Percentiles rank a stretch among this genome's conserved stretches.
Conservation (phyloP, 208 protist species). For the Crithidia expoeki region DNA sequence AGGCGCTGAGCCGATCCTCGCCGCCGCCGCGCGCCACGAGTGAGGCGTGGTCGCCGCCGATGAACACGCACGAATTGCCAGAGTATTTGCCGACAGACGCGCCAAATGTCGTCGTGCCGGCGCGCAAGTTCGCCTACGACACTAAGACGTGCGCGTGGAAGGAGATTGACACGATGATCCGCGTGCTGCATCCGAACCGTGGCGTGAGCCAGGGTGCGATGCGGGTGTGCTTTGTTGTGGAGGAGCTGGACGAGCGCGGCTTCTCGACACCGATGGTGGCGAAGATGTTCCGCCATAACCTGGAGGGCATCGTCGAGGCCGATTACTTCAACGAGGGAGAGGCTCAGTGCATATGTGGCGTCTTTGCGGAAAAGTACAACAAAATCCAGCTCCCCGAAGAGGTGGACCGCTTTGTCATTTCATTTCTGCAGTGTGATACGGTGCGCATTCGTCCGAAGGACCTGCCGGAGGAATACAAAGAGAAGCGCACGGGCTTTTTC, state of each 20-base stretch:
- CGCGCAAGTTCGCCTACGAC: constrained; percentile 72
- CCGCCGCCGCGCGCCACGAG: neutral
- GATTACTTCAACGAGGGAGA: constrained; percentile 90
- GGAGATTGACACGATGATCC: constrained; percentile 58
- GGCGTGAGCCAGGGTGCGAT: constrained; percentile 71
- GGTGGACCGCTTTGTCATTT: constrained; percentile 65
- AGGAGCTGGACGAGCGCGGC: constrained; percentile 78
- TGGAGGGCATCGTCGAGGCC: constrained; percentile 63
- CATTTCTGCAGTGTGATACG: constrained; percentile 88
- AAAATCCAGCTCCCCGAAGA: constrained; percentile 28
- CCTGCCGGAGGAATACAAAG: constrained; percentile 51
- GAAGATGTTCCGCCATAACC: constrained; percentile 80
- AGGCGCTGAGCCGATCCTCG: neutral
- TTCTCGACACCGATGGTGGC: constrained; percentile 62
- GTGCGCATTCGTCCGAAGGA: constrained; percentile 55
- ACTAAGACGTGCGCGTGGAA: constrained; percentile 63
- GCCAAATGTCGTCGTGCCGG: constrained; percentile 44
- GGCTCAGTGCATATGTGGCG: constrained; percentile 85
- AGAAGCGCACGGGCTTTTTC: constrained; percentile 64
- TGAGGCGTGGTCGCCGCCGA: constrained; percentile 7
- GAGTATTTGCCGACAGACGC: constrained; percentile 35
- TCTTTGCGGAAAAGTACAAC: constrained; percentile 85
- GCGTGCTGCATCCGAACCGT: constrained; percentile 56
- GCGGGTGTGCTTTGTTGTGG: constrained; percentile 83
- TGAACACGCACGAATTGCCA: constrained; percentile 24